These are phyloP conservation scores for Vigna reflexopilosa DNA, from an alignment of 306 rosid species.

Conservation along the genomic window DNA sequence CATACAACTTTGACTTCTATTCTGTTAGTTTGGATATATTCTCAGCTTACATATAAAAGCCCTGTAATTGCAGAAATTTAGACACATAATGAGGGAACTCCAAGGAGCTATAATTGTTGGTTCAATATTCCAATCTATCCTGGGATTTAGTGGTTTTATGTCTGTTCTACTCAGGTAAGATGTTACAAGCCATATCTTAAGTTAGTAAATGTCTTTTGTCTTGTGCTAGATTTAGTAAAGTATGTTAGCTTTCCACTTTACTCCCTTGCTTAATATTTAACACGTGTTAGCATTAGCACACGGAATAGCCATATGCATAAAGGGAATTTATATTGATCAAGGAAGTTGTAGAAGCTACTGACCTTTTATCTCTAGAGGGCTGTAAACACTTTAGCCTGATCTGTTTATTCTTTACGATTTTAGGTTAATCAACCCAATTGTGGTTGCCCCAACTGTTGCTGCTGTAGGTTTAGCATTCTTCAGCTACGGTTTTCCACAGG, in stretches of 20 bases:
- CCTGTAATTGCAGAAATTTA: slow-evolving; percentile 75
- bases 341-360: slow-evolving; percentile 29
- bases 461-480: slow-evolving; percentile 96
- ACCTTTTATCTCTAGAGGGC: slow-evolving; percentile 20
- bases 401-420: slow-evolving; percentile 23
- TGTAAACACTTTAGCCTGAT: background rate
- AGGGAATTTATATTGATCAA: slow-evolving; percentile 31
- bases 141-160: slow-evolving; percentile 93
- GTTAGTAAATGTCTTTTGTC: slow-evolving; percentile 13
- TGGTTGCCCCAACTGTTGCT: slow-evolving; percentile 97
- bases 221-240: slow-evolving; percentile 21
- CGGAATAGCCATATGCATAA: slow-evolving; percentile 7
- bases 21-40: slow-evolving; percentile 31
- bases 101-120: slow-evolving; percentile 97
- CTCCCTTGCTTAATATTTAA: background rate
- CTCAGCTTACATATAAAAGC: slow-evolving; percentile 34
- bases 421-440: slow-evolving; percentile 91
- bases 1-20: slow-evolving; percentile 26
- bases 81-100: slow-evolving; percentile 95
- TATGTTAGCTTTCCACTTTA: slow-evolving; percentile 8
- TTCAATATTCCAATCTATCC: slow-evolving; percentile 81
- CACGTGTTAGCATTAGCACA: background rate
- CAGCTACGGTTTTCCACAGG: slow-evolving; percentile 95
- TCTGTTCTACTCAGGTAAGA: slow-evolving; percentile 80
- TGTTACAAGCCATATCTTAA: slow-evolving; percentile 20